Conservation (phyloP, 129 eudicot genomes). For the Artemisia argyi region DNA sequence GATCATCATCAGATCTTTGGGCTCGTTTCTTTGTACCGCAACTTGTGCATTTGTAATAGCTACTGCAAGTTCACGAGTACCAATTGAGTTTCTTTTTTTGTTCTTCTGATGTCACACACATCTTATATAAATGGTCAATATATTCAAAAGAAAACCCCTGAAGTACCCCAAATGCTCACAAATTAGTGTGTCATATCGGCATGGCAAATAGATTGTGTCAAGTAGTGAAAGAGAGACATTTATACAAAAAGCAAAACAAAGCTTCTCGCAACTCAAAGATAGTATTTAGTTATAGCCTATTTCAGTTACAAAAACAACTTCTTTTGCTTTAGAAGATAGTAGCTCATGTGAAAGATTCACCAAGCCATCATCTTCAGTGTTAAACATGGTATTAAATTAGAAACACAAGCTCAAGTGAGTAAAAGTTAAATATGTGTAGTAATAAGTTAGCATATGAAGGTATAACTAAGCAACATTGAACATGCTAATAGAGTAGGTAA, state of each 20-base stretch:
- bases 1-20: conserved; percentile 7
- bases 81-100: too few relatives aligned
- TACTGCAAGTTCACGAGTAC: not conserved
- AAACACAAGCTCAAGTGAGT: not conserved
- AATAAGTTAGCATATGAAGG: not conserved
- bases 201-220: not conserved
- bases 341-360: too few relatives aligned
- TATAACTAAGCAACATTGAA: too few relatives aligned
- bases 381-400: too few relatives aligned
- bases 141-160: too few relatives aligned
- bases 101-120: not conserved
- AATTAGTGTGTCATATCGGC: not conserved
- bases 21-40: not conserved
- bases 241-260: not conserved
- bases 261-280: not conserved
- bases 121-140: not conserved
- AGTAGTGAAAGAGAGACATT: not conserved
- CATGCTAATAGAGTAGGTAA: not conserved
- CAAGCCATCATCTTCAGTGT: too few relatives aligned
- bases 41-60: not conserved
- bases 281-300: not conserved
- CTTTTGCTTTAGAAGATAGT: too few relatives aligned
- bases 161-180: not conserved
- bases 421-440: not conserved
- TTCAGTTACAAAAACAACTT: not conserved